Conservation (phyloP, 164 flowering plant genomes). For the Annona squamosa region DNA sequence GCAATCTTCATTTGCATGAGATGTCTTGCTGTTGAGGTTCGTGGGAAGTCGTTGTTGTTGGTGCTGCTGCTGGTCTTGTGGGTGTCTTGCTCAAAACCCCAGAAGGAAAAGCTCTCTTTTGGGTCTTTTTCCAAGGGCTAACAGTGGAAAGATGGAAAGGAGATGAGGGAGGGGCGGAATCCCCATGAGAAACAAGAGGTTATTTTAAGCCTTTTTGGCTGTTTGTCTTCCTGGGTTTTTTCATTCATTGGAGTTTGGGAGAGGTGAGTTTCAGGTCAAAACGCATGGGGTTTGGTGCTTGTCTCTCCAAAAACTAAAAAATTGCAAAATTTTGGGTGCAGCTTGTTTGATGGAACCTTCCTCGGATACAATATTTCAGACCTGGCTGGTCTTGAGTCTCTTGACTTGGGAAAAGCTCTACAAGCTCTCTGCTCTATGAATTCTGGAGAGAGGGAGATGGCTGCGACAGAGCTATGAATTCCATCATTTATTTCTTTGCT, state of each 20-base stretch:
- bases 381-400: not conserved
- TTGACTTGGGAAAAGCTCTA: not conserved
- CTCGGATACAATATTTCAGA: not conserved
- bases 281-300: constrained; percentile 7
- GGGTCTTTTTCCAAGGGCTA: not conserved
- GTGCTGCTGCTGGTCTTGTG: not conserved
- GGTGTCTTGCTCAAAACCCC: not conserved
- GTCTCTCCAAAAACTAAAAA: not conserved
- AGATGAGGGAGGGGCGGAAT: not conserved
- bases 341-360: constrained; percentile 3
- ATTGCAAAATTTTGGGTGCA: not conserved
- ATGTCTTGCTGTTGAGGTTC: no score
- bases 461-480: not conserved
- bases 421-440: not conserved
- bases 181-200: not conserved
- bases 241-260: constrained; percentile 5
- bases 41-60: not conserved
- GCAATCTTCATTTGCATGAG: constrained; percentile 5
- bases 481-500: not conserved
- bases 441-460: not conserved
- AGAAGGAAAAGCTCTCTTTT: constrained; percentile 1
- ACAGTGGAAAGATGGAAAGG: not conserved
- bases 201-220: not conserved
- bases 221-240: not conserved
- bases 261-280: not conserved